Conservation (phyloP, 164 flowering plant genomes). For the Vitis vinifera region ASM3070453v1 NC_081811.1:26610501-26611000, state of each 20-base stretch:
- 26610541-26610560: too few species aligned
- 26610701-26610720: constrained; percentile 1
- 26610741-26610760: too few species aligned
- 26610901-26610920: constrained; percentile 3
- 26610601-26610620: too few species aligned
- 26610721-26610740: constrained; percentile 6
- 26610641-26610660: not conserved
- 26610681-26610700: not conserved
- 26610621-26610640: too few species aligned
- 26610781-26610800: too few species aligned
- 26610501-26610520: too few species aligned
- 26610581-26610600: too few species aligned
- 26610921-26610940: constrained; percentile 3
- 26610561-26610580: too few species aligned
- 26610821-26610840: too few species aligned
- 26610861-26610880: constrained; percentile 8
- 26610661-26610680: not conserved
- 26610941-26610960: constrained; percentile 5
- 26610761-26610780: too few species aligned
- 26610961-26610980: not conserved
- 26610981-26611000: constrained; percentile 2
- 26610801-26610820: too few species aligned
- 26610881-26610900: constrained; percentile 3
- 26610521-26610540: too few species aligned
- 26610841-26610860: not conserved